phyloP scores from a whole-genome alignment of 257 asterid species.

The Misopates orontium region DNA sequence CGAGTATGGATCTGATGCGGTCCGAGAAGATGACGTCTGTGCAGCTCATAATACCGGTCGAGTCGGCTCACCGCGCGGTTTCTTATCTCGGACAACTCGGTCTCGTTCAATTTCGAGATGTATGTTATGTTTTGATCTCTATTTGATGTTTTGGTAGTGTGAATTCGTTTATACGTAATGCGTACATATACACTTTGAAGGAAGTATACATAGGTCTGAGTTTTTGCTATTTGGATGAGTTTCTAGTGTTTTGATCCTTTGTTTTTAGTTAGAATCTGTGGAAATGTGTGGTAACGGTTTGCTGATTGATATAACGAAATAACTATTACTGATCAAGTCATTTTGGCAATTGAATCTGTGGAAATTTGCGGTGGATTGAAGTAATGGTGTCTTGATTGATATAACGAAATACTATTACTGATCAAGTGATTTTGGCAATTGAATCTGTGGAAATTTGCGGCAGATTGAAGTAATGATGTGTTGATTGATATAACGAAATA shows the following conservation, averaged over 20 bases:
- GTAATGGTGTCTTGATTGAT: no score
- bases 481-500: no score
- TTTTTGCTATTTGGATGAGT: no score
- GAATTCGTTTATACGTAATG: background rate
- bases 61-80: constrained; percentile 93
- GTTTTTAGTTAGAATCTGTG: background rate
- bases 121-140: constrained; percentile 40
- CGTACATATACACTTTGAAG: background rate
- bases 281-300: no score
- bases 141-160: constrained; percentile 13
- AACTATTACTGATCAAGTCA: no score
- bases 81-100: constrained; percentile 94
- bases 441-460: no score
- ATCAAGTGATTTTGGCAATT: background rate
- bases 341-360: no score
- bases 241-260: background rate
- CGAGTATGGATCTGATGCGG: constrained; percentile 98
- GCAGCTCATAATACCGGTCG: constrained; percentile 93
- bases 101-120: constrained; percentile 94
- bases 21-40: constrained; percentile 93
- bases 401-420: no score
- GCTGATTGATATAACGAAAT: no score
- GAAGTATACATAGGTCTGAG: no score
- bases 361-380: background rate
- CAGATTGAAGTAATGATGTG: no score